Evolutionary conservation across 306 rosid species (phyloP), one percentile per base, ranked within the genome.

Genomic region (Quercus suber): DNA sequence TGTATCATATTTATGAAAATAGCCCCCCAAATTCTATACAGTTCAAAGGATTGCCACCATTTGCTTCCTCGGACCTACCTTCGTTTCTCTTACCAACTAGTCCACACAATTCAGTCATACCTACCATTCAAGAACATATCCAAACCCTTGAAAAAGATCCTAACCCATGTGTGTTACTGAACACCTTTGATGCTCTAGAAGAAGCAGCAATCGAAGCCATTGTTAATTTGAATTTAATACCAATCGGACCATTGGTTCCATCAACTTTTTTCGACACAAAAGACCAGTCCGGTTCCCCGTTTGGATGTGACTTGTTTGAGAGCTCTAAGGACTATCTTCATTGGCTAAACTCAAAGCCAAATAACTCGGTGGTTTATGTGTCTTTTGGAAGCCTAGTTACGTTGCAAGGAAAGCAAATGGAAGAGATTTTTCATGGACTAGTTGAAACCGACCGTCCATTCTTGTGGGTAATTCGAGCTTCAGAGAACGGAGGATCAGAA

Each of bases 381-480:
- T 71, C 75, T 45, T 71, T 71, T 23, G 75, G 60, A 14, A 71
- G 75, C 41, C 15, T 71, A 19, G 57, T 23, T 71, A 13, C 11
- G 58, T 41, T 71, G 35, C 57, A 43, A 2, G 23, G 21, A 14
- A 49, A 71, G 13, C 59, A 71, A 71, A 71, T 4, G 57, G 58
- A 43, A 21, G 75, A 71, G 17, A 23, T 71, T 49, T 20, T 45
- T 19, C 58, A 25, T 6, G 75, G 59, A 14, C 21, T 71, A 49
- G 20, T 15, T 9, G 58, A 71, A n/a, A 43, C 5, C n/a, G 60
- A 58, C 21, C 60, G 59, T 12, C 75, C 60, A 21, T 71, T 71
- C 75, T 21, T 71, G 75, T 71, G 60, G 75, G 37, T 45, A 2
- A 71, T 71, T 6, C 72, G 72, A 33, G n/a, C 72, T 68, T 19